phyloP scores from a whole-genome alignment of 2,329 filamentous ascomycete genomes.

The Fusarium devonianum region DNA sequence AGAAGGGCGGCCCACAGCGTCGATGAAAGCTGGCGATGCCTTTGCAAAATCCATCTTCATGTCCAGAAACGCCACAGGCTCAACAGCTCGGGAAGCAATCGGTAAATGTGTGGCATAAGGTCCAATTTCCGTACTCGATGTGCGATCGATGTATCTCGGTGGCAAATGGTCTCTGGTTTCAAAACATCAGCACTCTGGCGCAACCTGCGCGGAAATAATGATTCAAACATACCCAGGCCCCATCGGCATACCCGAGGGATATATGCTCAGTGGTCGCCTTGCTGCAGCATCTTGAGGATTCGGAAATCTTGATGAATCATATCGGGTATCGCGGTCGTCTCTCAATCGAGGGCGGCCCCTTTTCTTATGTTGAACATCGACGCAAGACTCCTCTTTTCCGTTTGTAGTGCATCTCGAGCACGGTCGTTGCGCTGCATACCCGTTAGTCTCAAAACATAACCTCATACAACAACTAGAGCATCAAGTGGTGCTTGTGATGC shows the following conservation, averaged over 20 bases:
- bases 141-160: conserved; percentile 60
- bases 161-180: conserved; percentile 57
- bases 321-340: conserved; percentile 71
- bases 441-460: conserved; percentile 44
- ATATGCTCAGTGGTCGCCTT: conserved; percentile 61
- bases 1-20: conserved; percentile 59
- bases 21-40: conserved; percentile 62
- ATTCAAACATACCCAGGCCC: conserved; percentile 56
- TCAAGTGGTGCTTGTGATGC: not conserved
- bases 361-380: conserved; percentile 88
- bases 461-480: not conserved
- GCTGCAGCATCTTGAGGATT: conserved; percentile 54
- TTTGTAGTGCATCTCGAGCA: conserved; percentile 80
- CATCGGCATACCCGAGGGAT: conserved; percentile 54
- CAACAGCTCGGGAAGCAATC: conserved; percentile 51
- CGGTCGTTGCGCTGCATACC: conserved; percentile 70
- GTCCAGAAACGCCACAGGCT: conserved; percentile 65
- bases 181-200: conserved; percentile 60
- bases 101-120: conserved; percentile 56
- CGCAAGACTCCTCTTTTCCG: conserved; percentile 80
- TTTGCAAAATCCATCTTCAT: conserved; percentile 66
- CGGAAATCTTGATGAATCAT: conserved; percentile 58
- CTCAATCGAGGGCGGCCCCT: conserved; percentile 78
- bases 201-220: conserved; percentile 54
- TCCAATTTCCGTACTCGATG: conserved; percentile 56